Evolutionary conservation across 1,139 yeast genomes (phyloP).

Genomic region (Pichia inconspicua): DNA sequence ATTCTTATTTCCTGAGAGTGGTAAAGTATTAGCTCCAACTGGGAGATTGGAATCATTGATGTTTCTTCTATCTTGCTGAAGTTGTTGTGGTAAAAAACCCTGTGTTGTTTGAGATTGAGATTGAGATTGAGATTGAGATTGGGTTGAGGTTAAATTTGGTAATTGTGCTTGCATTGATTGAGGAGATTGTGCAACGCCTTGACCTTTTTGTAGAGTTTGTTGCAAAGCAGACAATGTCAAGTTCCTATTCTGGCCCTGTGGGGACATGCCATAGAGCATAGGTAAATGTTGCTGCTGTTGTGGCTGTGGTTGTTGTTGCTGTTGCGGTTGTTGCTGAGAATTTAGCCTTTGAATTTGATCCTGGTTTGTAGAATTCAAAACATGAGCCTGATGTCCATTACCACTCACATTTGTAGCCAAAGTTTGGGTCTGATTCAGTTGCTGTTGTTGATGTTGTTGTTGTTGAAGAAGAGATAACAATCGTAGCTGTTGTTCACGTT

Average conservation of each 20-base stretch:
- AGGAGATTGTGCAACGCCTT: slow-evolving; percentile 8
- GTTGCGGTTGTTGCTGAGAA: slow-evolving; percentile 13
- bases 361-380: background rate
- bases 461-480: slow-evolving; percentile 21
- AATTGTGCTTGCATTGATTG: slow-evolving; percentile 28
- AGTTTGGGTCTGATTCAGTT: slow-evolving; percentile 2
- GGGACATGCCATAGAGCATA: slow-evolving; percentile 17
- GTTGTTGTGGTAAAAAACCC: slow-evolving; percentile 13
- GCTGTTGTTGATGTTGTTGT: slow-evolving; percentile 7
- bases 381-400: background rate
- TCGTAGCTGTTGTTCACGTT: slow-evolving; percentile 18
- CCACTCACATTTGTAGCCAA: background rate
- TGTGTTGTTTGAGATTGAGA: slow-evolving; percentile 3
- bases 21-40: background rate
- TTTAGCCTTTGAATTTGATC: background rate
- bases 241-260: slow-evolving; percentile 24
- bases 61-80: slow-evolving; percentile 9
- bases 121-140: background rate
- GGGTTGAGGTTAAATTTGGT: background rate
- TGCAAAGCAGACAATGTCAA: slow-evolving; percentile 20
- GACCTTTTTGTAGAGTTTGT: slow-evolving; percentile 26
- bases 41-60: background rate
- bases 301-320: slow-evolving; percentile 16
- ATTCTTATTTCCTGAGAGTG: slow-evolving; percentile 1
- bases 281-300: background rate